Percentiles rank a stretch among this genome's conserved stretches.
Evolutionary conservation across 208 protist species (phyloP).

Genomic region (Herpetomonas samuelpessoai): DNA sequence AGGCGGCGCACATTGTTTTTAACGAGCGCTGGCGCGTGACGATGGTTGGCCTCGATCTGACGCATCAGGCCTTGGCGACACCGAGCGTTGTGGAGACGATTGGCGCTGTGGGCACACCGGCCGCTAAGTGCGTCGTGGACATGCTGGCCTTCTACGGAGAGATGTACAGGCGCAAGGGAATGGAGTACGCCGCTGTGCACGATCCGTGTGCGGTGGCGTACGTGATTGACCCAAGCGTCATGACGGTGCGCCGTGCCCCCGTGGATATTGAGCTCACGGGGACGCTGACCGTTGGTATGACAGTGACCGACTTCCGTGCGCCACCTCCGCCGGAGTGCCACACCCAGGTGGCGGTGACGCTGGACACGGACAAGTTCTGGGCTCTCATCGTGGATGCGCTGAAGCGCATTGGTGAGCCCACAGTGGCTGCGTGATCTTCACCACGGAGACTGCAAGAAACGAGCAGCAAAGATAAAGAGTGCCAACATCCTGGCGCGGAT

Average conservation of each 20-base stretch:
- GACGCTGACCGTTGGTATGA: slow-evolving; percentile 48
- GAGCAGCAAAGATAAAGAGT: too few relatives aligned
- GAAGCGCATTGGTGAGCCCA: slow-evolving; percentile 44
- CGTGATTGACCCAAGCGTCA: slow-evolving; percentile 62
- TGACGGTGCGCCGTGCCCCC: slow-evolving; percentile 41
- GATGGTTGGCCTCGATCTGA: slow-evolving; percentile 85
- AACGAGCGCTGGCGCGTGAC: slow-evolving; percentile 54
- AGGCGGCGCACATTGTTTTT: slow-evolving; percentile 79
- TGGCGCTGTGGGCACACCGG: slow-evolving; percentile 27
- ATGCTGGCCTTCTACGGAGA: slow-evolving; percentile 52
- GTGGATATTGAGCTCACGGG: slow-evolving; percentile 63
- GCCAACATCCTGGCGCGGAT: too few relatives aligned
- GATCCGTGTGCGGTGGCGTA: slow-evolving; percentile 80
- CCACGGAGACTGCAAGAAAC: too few relatives aligned
- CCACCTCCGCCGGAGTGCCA: slow-evolving; percentile 34
- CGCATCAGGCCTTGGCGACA: slow-evolving; percentile 66
- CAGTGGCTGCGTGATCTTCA: too few relatives aligned
- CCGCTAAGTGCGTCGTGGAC: slow-evolving; percentile 32
- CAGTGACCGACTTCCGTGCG: slow-evolving; percentile 49
- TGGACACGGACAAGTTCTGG: slow-evolving; percentile 77
- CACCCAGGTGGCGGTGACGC: slow-evolving; percentile 53
- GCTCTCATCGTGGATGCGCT: slow-evolving; percentile 57
- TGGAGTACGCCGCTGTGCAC: slow-evolving; percentile 42
- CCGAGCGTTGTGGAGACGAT: slow-evolving; percentile 39
- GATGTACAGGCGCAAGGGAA: slow-evolving; percentile 35